Evolutionary conservation across 495 filamentous ascomycete species (phyloP), one percentile per base, ranked within the genome.

Genomic region (Ramalina intermedia): DNA sequence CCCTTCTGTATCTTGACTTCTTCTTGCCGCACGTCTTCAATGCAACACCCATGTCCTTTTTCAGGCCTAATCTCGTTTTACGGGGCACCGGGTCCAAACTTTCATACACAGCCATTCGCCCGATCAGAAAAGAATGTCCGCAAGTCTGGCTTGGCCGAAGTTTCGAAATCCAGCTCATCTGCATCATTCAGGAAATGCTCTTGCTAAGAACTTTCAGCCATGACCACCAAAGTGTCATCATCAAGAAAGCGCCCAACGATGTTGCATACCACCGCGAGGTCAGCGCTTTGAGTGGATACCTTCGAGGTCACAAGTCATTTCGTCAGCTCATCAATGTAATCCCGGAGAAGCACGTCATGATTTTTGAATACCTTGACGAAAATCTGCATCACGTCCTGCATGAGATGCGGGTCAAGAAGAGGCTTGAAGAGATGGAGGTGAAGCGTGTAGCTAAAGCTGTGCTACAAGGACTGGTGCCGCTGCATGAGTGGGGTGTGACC

Each of bases 251-350:
- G 16, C 35, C 7, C 35, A 26, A 48, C 17, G 16, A 21, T 35
- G 24, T 26, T 1, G 2, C 47, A 1, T 49, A 23, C 39, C 26
- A 44, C 23, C 24, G 16, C 39, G 48, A 50, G 36, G 20, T 44
- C 48, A 45, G 45, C 4, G 12, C 40, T 37, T 39, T 50, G 44
- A 37, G 18, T 14, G 38, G 40, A 44, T 50, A 44, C 40, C 48
- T 45, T 45, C 48, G 48, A 33, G 40, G 48, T 29, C 48, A 50
- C 48, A 40, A 26, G 38, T 50, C 48, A n/a, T 50, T 50, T 50
- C 48, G 48, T 29, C 48, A 44, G 43, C 17, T 50, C 29, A 20
- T 50, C 20, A 18, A 50, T 44, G 14, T 50, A 9, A 50, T 50
- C 1, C 40, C 48, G 37, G 40, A 50, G 26, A 20, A 50, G 40